Evolutionary conservation across 176 grass and related monocot genomes (phyloP).

Genomic region (Cenchrus americanus): DNA sequence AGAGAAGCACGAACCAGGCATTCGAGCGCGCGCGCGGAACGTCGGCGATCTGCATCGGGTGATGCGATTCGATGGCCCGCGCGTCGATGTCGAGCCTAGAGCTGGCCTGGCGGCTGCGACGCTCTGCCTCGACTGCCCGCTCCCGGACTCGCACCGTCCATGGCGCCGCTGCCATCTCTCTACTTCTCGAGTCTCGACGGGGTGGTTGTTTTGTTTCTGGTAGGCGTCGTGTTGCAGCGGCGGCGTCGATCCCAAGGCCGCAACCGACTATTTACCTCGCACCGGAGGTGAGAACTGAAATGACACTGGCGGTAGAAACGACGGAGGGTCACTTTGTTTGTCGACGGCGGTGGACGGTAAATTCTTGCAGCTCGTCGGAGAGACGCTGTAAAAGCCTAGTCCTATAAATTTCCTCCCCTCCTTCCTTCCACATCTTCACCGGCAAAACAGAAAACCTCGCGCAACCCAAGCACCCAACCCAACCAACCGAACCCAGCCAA

Average conservation of each 20-base stretch:
- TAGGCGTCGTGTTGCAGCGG: not conserved
- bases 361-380: not conserved
- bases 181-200: too few species aligned
- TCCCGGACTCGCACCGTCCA: too few species aligned
- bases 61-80: not conserved
- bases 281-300: not conserved
- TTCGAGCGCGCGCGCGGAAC: not conserved
- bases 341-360: not conserved
- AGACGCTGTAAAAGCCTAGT: not conserved
- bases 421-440: not conserved
- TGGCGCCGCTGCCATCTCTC: not conserved
- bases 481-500: not conserved
- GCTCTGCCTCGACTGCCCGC: not conserved
- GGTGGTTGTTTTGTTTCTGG: not conserved
- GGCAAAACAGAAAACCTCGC: not conserved
- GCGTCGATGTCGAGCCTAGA: too few species aligned
- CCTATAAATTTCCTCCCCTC: not conserved
- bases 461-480: not conserved
- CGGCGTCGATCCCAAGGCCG: not conserved
- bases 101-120: not conserved
- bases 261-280: not conserved
- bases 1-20: not conserved
- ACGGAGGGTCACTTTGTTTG: not conserved
- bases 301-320: not conserved
- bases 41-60: not conserved